These are phyloP conservation scores for Talaromyces marneffei DNA, from an alignment of 2,329 filamentous ascomycete species.

Conservation along the genomic window DNA sequence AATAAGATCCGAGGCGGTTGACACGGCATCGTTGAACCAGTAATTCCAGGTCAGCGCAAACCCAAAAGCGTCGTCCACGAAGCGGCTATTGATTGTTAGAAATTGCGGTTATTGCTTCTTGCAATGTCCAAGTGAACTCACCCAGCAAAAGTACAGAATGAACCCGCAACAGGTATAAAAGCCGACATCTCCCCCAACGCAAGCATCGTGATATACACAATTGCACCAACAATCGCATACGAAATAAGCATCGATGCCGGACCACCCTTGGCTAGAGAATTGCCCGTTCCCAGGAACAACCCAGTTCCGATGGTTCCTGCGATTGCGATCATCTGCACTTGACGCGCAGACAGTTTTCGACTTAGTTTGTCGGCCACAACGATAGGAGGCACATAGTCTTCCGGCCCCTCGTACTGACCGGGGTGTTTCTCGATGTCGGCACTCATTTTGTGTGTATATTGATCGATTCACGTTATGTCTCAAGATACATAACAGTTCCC, in stretches of 20 bases:
- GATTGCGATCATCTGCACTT: slow-evolving; percentile 53
- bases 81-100: slow-evolving; percentile 26
- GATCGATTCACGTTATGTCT: neutral
- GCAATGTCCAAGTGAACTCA: slow-evolving; percentile 23
- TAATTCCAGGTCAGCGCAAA: slow-evolving; percentile 45
- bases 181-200: slow-evolving; percentile 61
- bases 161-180: slow-evolving; percentile 50
- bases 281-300: slow-evolving; percentile 38
- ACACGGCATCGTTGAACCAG: slow-evolving; percentile 62
- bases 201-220: slow-evolving; percentile 78
- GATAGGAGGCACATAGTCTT: slow-evolving; percentile 8
- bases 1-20: slow-evolving; percentile 56
- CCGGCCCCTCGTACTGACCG: neutral
- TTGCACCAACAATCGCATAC: slow-evolving; percentile 40
- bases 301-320: slow-evolving; percentile 41
- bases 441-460: neutral
- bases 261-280: slow-evolving; percentile 29
- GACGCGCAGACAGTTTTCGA: slow-evolving; percentile 51
- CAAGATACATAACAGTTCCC: too few species aligned
- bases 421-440: slow-evolving; percentile 10
- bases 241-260: slow-evolving; percentile 41
- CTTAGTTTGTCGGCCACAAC: slow-evolving; percentile 45
- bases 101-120: neutral
- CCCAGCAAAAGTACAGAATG: slow-evolving; percentile 53
- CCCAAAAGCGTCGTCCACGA: slow-evolving; percentile 41